A percentile compares a stretch with the other conserved stretches of the same genome.
Conservation (phyloP, 768 basidiomycete genomes). For the Gelatoporia subvermispora region DNA sequence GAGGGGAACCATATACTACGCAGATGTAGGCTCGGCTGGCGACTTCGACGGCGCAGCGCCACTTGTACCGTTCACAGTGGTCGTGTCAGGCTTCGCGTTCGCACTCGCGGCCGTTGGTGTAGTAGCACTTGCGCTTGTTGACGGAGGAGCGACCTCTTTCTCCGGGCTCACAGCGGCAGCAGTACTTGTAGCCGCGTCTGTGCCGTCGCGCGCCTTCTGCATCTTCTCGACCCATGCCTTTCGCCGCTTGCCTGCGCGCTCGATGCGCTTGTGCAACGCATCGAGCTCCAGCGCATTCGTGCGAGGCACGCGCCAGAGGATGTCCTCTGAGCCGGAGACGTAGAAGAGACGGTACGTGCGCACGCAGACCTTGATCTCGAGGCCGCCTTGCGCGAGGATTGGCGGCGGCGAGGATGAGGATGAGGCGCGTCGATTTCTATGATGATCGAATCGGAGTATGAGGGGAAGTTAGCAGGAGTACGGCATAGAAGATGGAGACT, state of each 20-base stretch:
- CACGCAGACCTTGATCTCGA: slow-evolving; percentile 84
- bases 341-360: slow-evolving; percentile 80
- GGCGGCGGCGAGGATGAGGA: slow-evolving; percentile 2
- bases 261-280: slow-evolving; percentile 13
- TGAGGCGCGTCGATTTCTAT: slow-evolving; percentile 22
- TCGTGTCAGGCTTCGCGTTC: not conserved
- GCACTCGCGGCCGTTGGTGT: not conserved
- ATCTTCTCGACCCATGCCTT: slow-evolving; percentile 22
- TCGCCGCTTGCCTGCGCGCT: slow-evolving; percentile 11
- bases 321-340: slow-evolving; percentile 64
- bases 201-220: slow-evolving; percentile 2
- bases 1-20: not conserved
- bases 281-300: slow-evolving; percentile 34
- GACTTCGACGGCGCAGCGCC: not conserved
- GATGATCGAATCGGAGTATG: slow-evolving; percentile 43
- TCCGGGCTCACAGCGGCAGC: not conserved
- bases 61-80: no score
- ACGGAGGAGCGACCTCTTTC: not conserved
- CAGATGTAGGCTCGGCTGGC: not conserved
- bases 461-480: slow-evolving; percentile 44
- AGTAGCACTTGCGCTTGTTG: not conserved
- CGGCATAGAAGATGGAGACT: slow-evolving; percentile 26
- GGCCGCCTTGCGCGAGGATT: slow-evolving; percentile 38
- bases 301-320: slow-evolving; percentile 42
- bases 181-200: not conserved